A percentile compares a stretch with the other conserved stretches of the same genome.
Conservation (phyloP, 1,284 basidiomycete species). For the Kwoniella shivajii region DNA sequence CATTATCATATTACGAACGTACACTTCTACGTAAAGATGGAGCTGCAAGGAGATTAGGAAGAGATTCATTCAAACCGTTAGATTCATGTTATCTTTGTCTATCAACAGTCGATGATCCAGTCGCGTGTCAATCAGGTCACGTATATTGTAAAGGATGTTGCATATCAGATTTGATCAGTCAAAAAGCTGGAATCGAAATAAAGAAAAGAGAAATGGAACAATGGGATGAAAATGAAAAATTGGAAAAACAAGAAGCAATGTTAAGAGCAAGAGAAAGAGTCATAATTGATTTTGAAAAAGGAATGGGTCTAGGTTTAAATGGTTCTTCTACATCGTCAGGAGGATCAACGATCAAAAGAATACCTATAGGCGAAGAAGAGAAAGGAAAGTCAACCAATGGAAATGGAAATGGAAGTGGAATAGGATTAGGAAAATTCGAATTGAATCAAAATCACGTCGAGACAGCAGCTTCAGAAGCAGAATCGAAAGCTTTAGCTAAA, state of each 20-base stretch:
- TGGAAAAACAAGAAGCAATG: constrained; percentile 66
- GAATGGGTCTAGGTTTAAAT: constrained; percentile 64
- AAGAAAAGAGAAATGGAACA: constrained; percentile 75
- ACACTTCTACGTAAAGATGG: constrained; percentile 43
- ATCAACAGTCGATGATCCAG: constrained; percentile 72
- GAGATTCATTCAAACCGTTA: constrained; percentile 85
- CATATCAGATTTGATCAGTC: constrained; percentile 54
- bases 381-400: constrained; percentile 67
- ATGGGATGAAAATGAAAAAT: constrained; percentile 72
- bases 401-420: constrained; percentile 57
- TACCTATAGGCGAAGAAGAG: constrained; percentile 14
- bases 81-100: constrained; percentile 85
- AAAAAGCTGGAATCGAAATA: constrained; percentile 84
- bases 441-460: constrained; percentile 74
- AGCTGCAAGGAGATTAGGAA: constrained; percentile 71
- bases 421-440: constrained; percentile 72
- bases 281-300: constrained; percentile 78
- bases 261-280: constrained; percentile 80
- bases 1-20: constrained; percentile 52
- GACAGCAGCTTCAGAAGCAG: constrained; percentile 71
- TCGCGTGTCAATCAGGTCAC: constrained; percentile 81
- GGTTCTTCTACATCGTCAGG: too few species aligned
- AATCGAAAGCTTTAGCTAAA: constrained; percentile 74
- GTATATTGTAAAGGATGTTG: constrained; percentile 84
- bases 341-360: constrained; percentile 8